These are phyloP conservation scores for Hysterium pulicare DNA, from an alignment of 2,329 filamentous ascomycete species.

Conservation along the genomic window DNA sequence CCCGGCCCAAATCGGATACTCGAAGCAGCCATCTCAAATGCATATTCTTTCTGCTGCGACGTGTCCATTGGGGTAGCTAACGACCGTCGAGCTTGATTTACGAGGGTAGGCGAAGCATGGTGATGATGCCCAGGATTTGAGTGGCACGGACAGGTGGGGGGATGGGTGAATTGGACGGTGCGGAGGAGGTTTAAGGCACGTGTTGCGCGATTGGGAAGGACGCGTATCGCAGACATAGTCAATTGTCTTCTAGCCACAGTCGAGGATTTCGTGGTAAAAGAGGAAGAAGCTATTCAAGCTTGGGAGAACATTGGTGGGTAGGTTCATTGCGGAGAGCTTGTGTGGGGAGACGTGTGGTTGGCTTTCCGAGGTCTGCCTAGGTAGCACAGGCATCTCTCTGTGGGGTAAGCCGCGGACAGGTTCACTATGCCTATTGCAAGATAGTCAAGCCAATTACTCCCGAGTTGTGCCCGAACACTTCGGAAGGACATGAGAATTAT, in stretches of 20 bases:
- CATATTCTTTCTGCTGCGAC: slow-evolving; percentile 83
- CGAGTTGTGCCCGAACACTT: too few species aligned
- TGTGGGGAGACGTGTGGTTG: too few species aligned
- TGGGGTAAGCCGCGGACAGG: not conserved
- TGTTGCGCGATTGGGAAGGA: slow-evolving; percentile 48
- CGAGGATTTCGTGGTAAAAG: too few species aligned
- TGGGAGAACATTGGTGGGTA: too few species aligned
- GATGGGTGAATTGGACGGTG: slow-evolving; percentile 88
- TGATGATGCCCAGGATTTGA: slow-evolving; percentile 81
- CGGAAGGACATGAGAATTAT: too few species aligned
- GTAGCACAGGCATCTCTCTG: not conserved
- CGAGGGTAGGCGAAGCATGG: slow-evolving; percentile 36
- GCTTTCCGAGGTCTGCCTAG: not conserved
- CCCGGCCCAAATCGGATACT: slow-evolving; percentile 92
- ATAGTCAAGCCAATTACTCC: too few species aligned
- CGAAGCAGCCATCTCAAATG: slow-evolving; percentile 97
- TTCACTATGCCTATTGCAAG: too few species aligned
- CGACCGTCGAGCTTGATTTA: slow-evolving; percentile 54
- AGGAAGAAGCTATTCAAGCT: too few species aligned
- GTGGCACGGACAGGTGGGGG: slow-evolving; percentile 92
- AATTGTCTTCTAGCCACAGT: too few species aligned
- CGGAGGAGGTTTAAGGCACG: slow-evolving; percentile 72
- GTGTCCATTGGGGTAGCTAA: slow-evolving; percentile 75
- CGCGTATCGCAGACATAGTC: slow-evolving; percentile 35
- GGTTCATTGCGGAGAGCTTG: too few species aligned